Evolutionary conservation across 2,329 filamentous ascomycete species (phyloP).

Genomic region (Coniochaeta hoffmannii): DNA sequence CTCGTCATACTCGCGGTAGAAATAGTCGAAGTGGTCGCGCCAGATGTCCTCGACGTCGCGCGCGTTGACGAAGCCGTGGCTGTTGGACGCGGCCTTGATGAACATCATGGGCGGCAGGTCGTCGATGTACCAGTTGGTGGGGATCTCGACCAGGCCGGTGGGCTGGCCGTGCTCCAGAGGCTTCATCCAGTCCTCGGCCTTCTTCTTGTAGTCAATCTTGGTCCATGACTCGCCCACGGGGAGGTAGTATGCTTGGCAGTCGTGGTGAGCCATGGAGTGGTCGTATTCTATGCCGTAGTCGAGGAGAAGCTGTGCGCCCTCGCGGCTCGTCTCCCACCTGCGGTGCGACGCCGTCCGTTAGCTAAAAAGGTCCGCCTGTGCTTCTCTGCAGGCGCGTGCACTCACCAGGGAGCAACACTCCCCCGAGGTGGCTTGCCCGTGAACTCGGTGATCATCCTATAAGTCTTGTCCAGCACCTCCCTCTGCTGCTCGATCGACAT

Average conservation of each 20-base stretch:
- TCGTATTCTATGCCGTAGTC: conserved; percentile 63
- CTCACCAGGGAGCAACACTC: conserved; percentile 62
- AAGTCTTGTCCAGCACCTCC: conserved; percentile 69
- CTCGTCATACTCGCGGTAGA: conserved; percentile 69
- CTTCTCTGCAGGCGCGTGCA: neutral
- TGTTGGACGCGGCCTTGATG: conserved; percentile 58
- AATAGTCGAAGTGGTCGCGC: conserved; percentile 64
- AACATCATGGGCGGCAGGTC: conserved; percentile 66
- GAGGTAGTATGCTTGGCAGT: conserved; percentile 56
- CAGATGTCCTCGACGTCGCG: conserved; percentile 54
- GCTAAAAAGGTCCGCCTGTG: neutral
- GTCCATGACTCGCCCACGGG: conserved; percentile 52
- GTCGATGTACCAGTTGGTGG: conserved; percentile 57
- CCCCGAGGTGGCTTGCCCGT: conserved; percentile 65
- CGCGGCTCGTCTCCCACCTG: conserved; percentile 60
- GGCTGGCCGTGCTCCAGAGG: conserved; percentile 48
- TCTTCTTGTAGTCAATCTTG: conserved; percentile 57
- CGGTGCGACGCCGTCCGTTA: neutral
- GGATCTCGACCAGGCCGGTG: conserved; percentile 58
- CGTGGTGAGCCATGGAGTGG: conserved; percentile 57
- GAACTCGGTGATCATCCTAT: conserved; percentile 62
- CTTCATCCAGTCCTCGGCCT: conserved; percentile 58
- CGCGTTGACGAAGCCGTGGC: conserved; percentile 53
- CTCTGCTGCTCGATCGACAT: conserved; percentile 65
- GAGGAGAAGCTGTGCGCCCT: conserved; percentile 56